Evolutionary conservation across 2,329 filamentous ascomycete species (phyloP).

Genomic region (Cadophora gregata): DNA sequence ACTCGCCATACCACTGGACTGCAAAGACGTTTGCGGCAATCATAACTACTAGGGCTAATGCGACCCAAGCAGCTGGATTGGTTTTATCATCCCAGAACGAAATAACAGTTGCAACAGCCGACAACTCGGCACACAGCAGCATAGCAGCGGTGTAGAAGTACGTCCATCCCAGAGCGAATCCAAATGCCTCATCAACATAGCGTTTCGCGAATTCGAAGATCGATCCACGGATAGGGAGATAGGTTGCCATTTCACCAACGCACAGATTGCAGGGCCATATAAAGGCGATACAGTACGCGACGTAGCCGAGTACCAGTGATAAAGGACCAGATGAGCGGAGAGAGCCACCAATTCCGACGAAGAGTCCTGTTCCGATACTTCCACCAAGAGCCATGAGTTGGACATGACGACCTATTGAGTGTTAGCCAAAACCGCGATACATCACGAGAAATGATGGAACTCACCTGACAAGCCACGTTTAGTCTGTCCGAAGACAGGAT

Average conservation of each 20-base stretch:
- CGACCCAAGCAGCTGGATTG: slow-evolving; percentile 21
- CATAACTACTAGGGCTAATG: slow-evolving; percentile 2
- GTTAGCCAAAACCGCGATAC: background rate
- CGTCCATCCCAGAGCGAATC: slow-evolving; percentile 19
- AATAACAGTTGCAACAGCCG: slow-evolving; percentile 19
- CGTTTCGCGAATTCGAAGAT: slow-evolving; percentile 20
- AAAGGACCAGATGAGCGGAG: slow-evolving; percentile 14
- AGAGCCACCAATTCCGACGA: slow-evolving; percentile 21
- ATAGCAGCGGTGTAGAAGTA: slow-evolving; percentile 22
- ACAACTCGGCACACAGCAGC: slow-evolving; percentile 19
- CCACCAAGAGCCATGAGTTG: slow-evolving; percentile 22
- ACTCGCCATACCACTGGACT: slow-evolving; percentile 61
- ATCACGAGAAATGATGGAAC: background rate
- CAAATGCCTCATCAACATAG: slow-evolving; percentile 21
- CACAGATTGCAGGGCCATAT: slow-evolving; percentile 21
- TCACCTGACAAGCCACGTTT: slow-evolving; percentile 20
- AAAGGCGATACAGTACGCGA: slow-evolving; percentile 18
- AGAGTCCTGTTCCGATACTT: slow-evolving; percentile 18
- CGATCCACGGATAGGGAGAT: slow-evolving; percentile 19
- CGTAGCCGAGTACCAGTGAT: slow-evolving; percentile 20
- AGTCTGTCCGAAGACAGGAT: slow-evolving; percentile 22
- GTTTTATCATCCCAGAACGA: slow-evolving; percentile 18
- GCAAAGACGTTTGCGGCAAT: slow-evolving; percentile 57
- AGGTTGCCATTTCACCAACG: slow-evolving; percentile 23
- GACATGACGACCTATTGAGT: slow-evolving; percentile 12